These are phyloP conservation scores for Phaeotremella skinneri DNA, from an alignment of 768 basidiomycete genomes.

Conservation along the genomic window DNA sequence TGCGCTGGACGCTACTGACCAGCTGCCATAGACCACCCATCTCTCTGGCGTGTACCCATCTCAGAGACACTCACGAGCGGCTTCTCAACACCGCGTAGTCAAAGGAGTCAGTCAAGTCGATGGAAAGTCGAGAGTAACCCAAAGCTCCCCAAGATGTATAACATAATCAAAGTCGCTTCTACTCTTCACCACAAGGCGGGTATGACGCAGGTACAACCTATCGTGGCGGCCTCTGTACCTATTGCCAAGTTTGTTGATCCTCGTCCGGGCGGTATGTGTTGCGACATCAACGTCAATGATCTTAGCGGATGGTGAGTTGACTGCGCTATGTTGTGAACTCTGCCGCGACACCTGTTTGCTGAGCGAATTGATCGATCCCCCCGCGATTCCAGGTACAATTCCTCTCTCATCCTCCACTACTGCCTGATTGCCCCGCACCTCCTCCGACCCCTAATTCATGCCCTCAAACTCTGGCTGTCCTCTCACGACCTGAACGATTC, in stretches of 20 bases:
- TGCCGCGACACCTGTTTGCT: not conserved
- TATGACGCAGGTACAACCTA: constrained; percentile 26
- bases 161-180: constrained; percentile 15
- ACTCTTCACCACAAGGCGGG: constrained; percentile 10
- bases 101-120: not conserved
- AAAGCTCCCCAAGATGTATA: constrained; percentile 16
- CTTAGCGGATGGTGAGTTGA: constrained; percentile 43
- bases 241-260: constrained; percentile 47
- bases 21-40: constrained; percentile 23
- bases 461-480: constrained; percentile 45
- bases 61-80: not conserved
- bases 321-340: not conserved
- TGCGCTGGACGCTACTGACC: not conserved
- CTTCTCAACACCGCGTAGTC: not conserved
- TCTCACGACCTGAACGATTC: constrained; percentile 45
- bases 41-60: constrained; percentile 22
- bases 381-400: constrained; percentile 38
- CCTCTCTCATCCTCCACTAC: constrained; percentile 44
- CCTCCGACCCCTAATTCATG: constrained; percentile 48
- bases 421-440: constrained; percentile 43
- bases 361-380: not conserved
- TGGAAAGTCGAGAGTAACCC: not conserved
- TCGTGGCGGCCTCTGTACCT: constrained; percentile 39
- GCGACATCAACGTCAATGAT: constrained; percentile 50
- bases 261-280: constrained; percentile 11